phyloP scores from a whole-genome alignment of 176 grass and related monocot genomes.

The Aegilops bicornis region DNA sequence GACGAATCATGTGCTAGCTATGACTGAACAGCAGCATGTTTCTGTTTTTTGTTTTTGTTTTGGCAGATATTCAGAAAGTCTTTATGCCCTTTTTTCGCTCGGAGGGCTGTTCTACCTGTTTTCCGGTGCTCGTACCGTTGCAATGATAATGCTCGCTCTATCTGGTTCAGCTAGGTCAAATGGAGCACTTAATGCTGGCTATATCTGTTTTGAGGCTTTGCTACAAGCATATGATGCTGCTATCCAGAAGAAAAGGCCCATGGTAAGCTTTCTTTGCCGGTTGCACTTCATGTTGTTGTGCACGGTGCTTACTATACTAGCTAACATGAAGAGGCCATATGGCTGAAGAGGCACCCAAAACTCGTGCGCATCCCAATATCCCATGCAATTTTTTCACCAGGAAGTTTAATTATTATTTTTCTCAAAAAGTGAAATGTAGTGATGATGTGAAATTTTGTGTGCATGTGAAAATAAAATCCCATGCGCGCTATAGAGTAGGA shows the following conservation, averaged over 20 bases:
- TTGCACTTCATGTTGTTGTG: neutral
- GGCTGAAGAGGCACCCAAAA: neutral
- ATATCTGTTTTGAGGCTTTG: constrained; percentile 93
- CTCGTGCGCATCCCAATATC: neutral
- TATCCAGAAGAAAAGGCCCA: constrained; percentile 60
- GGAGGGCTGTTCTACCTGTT: constrained; percentile 87
- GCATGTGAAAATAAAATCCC: neutral
- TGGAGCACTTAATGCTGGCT: constrained; percentile 93
- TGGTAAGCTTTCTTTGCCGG: constrained; percentile 38
- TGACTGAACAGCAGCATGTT: constrained; percentile 25
- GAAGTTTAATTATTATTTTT: neutral
- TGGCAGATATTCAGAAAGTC: constrained; percentile 84
- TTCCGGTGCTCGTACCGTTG: constrained; percentile 67
- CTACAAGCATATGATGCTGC: constrained; percentile 62
- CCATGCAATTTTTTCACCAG: constrained; percentile 1
- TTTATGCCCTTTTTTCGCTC: constrained; percentile 79
- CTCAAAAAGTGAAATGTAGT: neutral
- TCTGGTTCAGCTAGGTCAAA: constrained; percentile 98
- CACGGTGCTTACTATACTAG: neutral
- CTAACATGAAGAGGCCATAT: neutral
- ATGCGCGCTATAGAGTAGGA: neutral
- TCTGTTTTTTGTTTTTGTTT: neutral
- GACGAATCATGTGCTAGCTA: neutral
- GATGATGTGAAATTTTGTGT: neutral
- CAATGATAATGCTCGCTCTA: constrained; percentile 84